phyloP scores from a whole-genome alignment of 1,139 yeast species.

The Geotrichum fermentans region DNA sequence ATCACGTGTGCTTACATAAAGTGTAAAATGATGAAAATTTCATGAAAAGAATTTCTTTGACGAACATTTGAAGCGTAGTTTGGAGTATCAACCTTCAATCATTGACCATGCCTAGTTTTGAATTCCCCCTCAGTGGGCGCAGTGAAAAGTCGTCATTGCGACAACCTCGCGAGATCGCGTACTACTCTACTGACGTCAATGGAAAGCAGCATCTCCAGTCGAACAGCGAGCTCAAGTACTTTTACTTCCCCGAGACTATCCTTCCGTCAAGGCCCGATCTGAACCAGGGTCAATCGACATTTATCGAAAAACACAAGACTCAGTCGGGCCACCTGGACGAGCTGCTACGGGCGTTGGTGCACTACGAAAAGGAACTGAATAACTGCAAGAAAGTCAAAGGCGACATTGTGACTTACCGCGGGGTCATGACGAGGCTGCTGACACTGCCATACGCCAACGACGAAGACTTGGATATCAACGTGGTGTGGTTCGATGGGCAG shows the following conservation, averaged over 20 bases:
- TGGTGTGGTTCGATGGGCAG: slow-evolving; percentile 72
- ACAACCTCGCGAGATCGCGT: slow-evolving; percentile 70
- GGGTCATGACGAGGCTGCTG: slow-evolving; percentile 65
- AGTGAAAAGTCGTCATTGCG: slow-evolving; percentile 39
- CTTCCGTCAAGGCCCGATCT: slow-evolving; percentile 53
- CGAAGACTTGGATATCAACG: slow-evolving; percentile 59
- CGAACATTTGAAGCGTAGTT: neutral
- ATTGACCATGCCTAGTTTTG: slow-evolving; percentile 4
- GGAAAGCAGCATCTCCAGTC: slow-evolving; percentile 51
- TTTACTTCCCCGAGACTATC: slow-evolving; percentile 69
- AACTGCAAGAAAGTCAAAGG: slow-evolving; percentile 48
- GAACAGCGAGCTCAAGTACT: slow-evolving; percentile 52
- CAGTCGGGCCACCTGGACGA: slow-evolving; percentile 51
- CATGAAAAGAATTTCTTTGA: neutral
- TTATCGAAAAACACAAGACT: slow-evolving; percentile 53
- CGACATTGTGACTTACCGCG: slow-evolving; percentile 79
- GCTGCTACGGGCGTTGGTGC: slow-evolving; percentile 50
- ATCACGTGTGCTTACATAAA: neutral
- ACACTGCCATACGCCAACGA: slow-evolving; percentile 52
- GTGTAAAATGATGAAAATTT: neutral
- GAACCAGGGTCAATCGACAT: slow-evolving; percentile 56
- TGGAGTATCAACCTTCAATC: neutral
- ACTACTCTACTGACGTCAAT: slow-evolving; percentile 51
- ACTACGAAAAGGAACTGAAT: slow-evolving; percentile 48
- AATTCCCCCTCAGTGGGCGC: slow-evolving; percentile 31